These are phyloP conservation scores for Erigeron philadelphicus DNA, from an alignment of 140 eudicot genomes.

Conservation along the genomic window DNA sequence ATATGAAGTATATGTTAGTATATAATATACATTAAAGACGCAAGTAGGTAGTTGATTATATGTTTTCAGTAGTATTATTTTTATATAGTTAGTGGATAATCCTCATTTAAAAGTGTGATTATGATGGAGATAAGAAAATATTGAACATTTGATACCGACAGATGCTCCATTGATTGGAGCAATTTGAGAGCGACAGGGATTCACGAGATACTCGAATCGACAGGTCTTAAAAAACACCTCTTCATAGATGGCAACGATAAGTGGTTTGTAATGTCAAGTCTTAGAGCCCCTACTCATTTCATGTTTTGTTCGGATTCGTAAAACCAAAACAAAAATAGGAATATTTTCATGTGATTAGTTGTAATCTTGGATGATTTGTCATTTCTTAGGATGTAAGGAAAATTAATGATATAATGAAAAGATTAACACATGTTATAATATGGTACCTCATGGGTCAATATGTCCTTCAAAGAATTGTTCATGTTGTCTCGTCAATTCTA, in stretches of 20 bases:
- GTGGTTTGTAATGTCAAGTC: slow-evolving; percentile 22
- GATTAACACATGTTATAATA: slow-evolving; percentile 23
- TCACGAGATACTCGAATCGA: slow-evolving; percentile 25
- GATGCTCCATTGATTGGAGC: slow-evolving; percentile 31
- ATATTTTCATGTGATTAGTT: background rate
- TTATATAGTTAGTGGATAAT: slow-evolving; percentile 34
- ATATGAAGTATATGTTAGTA: background rate
- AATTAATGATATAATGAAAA: slow-evolving; percentile 3
- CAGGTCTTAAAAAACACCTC: background rate
- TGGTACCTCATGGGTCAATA: slow-evolving; percentile 28
- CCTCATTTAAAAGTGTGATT: slow-evolving; percentile 30
- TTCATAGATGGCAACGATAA: slow-evolving; percentile 19
- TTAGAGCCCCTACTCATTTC: background rate
- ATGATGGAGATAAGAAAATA: slow-evolving; percentile 29
- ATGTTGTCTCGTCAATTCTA: slow-evolving; percentile 30
- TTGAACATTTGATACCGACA: slow-evolving; percentile 28
- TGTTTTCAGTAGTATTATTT: slow-evolving; percentile 7
- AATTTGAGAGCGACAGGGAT: slow-evolving; percentile 33
- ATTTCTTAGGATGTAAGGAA: slow-evolving; percentile 11
- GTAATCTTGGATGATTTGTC: background rate
- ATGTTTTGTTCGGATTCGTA: slow-evolving; percentile 13
- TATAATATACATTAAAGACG: slow-evolving; percentile 18
- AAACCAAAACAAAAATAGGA: background rate
- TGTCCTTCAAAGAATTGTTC: slow-evolving; percentile 30
- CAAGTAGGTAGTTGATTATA: slow-evolving; percentile 25